These are phyloP conservation scores for Acer yangbiense DNA, from an alignment of 345 rosid genomes.

Conservation along the genomic window DNA sequence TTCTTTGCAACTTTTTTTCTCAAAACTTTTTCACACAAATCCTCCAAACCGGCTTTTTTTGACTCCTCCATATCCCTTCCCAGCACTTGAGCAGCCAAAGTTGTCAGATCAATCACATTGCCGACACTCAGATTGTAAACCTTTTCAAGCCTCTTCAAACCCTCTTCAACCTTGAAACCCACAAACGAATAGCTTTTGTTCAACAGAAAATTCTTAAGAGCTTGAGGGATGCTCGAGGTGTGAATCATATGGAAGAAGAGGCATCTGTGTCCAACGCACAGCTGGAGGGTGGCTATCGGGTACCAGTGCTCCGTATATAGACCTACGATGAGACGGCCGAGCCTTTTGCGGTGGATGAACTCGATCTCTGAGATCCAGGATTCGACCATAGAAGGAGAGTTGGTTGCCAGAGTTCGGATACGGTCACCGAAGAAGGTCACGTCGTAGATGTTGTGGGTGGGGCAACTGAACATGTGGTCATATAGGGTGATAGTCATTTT, in stretches of 20 bases:
- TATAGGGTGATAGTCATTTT: slow-evolving; percentile 29
- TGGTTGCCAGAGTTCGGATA: slow-evolving; percentile 41
- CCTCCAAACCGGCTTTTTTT: slow-evolving; percentile 40
- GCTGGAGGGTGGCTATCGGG: slow-evolving; percentile 45
- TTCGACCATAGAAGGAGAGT: slow-evolving; percentile 31
- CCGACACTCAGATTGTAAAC: slow-evolving; percentile 34
- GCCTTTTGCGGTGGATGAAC: slow-evolving; percentile 1
- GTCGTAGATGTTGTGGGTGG: slow-evolving; percentile 47
- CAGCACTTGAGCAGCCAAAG: slow-evolving; percentile 22
- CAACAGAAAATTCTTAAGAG: slow-evolving; percentile 32
- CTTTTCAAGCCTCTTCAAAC: slow-evolving; percentile 35
- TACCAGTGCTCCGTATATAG: slow-evolving; percentile 43
- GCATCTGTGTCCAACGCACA: slow-evolving; percentile 36
- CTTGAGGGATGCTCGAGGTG: slow-evolving; percentile 31
- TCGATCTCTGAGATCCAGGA: slow-evolving; percentile 33
- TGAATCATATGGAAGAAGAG: slow-evolving; percentile 43
- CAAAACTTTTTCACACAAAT: slow-evolving; percentile 28
- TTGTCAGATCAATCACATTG: slow-evolving; percentile 39
- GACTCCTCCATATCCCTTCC: slow-evolving; percentile 6
- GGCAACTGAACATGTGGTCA: slow-evolving; percentile 31
- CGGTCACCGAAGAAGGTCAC: slow-evolving; percentile 36
- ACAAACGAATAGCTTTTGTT: slow-evolving; percentile 27
- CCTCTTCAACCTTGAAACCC: slow-evolving; percentile 37
- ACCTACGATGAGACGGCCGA: slow-evolving; percentile 33
- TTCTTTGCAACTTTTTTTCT: slow-evolving; percentile 39